Evolutionary conservation across 78 protist genomes (phyloP), one percentile per base, ranked within the genome.

Genomic region (Fonticula alba): DNA sequence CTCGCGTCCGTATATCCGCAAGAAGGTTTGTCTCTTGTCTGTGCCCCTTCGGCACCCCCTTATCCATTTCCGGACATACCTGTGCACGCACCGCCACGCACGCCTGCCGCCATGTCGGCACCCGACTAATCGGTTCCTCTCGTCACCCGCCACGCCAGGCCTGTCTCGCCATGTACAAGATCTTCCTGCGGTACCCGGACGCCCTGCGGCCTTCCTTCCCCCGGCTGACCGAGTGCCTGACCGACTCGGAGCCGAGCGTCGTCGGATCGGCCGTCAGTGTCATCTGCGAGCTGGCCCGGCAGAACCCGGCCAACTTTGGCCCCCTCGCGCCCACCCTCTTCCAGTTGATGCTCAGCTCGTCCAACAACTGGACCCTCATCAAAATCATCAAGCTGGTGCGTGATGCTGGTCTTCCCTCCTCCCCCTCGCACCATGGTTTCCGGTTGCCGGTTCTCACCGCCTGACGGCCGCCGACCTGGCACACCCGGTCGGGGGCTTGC

Each of bases 291-390:
- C 73, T 92, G 0, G 95, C 95, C 0, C 63, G 92, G 49, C 78
- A 76, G 67, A 89, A 92, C 64, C 97, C 97, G 22, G 76, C 72
- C 66, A 89, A 85, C 82, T 92, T 86, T 62, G 75, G 88, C n/a
- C 57, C 86, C 19, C 73, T 88, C 54, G 95, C 93, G 43, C 95
- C 95, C 10, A 68, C 51, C 15, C 68, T 92, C 36, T 92, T 82
- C 68, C 67, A 79, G 54, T 27, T 92, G 24, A 78, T 92, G 13
- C 72, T 78, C 29, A 62, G 57, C 35, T 50, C 67, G 71, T 33
- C 33, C 56, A 89, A 83, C 84, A 88, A 89, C 75, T 92, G 97
- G 97, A 85, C 86, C 82, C 67, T 87, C 31, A 92, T 92, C 68
- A 92, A 92, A 69, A 76, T 92, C 29, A 80, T 92, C 55, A 92